A percentile compares a stretch with the other conserved stretches of the same genome.
Conservation (phyloP, 2,329 filamentous ascomycete genomes). For the Fusarium algeriense region DNA sequence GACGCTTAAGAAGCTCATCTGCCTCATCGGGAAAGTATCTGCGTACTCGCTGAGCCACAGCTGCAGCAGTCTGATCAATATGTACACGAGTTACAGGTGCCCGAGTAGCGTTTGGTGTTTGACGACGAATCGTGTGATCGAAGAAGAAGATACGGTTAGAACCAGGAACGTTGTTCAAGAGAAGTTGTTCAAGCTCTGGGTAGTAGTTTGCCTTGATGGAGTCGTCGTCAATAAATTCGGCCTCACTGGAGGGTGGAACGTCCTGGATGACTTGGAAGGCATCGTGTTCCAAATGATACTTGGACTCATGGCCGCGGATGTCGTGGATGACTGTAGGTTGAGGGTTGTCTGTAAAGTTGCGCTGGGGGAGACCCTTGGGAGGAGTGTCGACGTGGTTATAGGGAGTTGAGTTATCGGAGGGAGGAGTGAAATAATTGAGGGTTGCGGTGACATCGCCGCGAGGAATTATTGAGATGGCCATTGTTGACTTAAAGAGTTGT, state of each 20-base stretch:
- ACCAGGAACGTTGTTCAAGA: constrained; percentile 76
- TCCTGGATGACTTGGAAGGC: constrained; percentile 77
- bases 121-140: constrained; percentile 88
- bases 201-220: constrained; percentile 82
- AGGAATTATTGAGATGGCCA: constrained; percentile 59
- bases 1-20: constrained; percentile 71
- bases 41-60: constrained; percentile 75
- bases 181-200: constrained; percentile 80
- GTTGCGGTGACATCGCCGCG: constrained; percentile 71
- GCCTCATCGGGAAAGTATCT: constrained; percentile 77
- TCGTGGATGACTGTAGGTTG: constrained; percentile 74
- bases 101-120: constrained; percentile 68
- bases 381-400: constrained; percentile 76
- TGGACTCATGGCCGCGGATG: constrained; percentile 76
- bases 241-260: constrained; percentile 63
- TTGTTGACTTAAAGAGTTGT: constrained; percentile 37
- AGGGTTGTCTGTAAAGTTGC: constrained; percentile 69
- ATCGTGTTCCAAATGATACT: constrained; percentile 77
- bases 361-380: constrained; percentile 69
- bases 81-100: constrained; percentile 80
- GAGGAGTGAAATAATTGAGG: constrained; percentile 75
- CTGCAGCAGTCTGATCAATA: constrained; percentile 82
- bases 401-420: constrained; percentile 69
- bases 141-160: constrained; percentile 78
- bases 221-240: constrained; percentile 74